Conservation (phyloP, 2,329 filamentous ascomycete species). For the Camptophora hylomeconis region DNA sequence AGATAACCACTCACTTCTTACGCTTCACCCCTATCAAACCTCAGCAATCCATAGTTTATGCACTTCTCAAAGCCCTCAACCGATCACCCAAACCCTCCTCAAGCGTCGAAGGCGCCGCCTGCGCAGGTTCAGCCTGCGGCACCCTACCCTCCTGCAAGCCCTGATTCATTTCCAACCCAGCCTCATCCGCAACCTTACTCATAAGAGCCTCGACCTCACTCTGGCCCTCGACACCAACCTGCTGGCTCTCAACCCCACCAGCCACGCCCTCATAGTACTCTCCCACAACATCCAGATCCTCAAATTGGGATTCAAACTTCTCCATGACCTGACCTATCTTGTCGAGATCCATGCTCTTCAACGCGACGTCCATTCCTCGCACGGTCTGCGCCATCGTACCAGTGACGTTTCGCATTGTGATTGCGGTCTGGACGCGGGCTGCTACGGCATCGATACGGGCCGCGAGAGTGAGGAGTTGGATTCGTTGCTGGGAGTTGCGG, state of each 20-base stretch:
- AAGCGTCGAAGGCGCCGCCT: constrained; percentile 17
- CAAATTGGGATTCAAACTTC: constrained; percentile 46
- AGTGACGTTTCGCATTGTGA: constrained; percentile 34
- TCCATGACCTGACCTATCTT: constrained; percentile 54
- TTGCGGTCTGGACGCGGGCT: constrained; percentile 34
- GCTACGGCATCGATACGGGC: constrained; percentile 37
- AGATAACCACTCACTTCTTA: too few species aligned
- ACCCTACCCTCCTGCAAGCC: constrained; percentile 52
- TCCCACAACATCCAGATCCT: constrained; percentile 37
- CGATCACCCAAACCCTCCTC: constrained; percentile 22
- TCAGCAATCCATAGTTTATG: background rate
- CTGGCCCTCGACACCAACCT: constrained; percentile 44
- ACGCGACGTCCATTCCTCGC: constrained; percentile 31
- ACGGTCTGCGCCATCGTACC: constrained; percentile 31
- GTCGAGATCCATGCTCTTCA: constrained; percentile 33
- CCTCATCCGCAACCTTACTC: constrained; percentile 76
- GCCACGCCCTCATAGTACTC: constrained; percentile 74
- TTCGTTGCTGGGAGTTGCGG: constrained; percentile 33
- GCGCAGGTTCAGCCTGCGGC: constrained; percentile 25
- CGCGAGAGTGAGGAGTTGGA: constrained; percentile 31
- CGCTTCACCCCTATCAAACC: too few species aligned
- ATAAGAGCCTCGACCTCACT: constrained; percentile 80
- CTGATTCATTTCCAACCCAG: constrained; percentile 66
- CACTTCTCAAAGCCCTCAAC: constrained; percentile 21
- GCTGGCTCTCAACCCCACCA: constrained; percentile 34